A percentile compares a stretch with the other conserved stretches of the same genome.
These are phyloP conservation scores for Naganishia onofrii DNA, from an alignment of 768 basidiomycete species.

Conservation along the genomic window DNA sequence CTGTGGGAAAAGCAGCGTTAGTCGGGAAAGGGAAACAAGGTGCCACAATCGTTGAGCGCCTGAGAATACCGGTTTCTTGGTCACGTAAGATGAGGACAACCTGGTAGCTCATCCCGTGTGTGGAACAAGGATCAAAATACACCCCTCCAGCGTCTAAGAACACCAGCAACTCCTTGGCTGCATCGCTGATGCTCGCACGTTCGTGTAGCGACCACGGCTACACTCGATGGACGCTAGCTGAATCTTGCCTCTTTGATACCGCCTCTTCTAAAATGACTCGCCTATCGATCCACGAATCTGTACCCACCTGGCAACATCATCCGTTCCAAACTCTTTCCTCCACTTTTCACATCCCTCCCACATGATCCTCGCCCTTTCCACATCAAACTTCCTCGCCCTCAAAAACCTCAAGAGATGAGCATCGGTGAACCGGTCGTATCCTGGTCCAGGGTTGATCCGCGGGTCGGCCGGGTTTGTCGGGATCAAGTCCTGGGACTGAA, in stretches of 20 bases:
- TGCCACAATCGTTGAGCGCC: no score
- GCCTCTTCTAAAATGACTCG: conserved; percentile 64
- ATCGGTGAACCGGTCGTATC: conserved; percentile 52
- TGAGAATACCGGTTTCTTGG: neutral
- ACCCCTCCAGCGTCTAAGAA: no score
- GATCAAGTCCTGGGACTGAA: conserved; percentile 34
- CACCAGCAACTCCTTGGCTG: no score
- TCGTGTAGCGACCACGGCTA: no score
- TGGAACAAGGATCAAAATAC: no score
- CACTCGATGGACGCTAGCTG: no score
- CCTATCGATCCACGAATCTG: conserved; percentile 57
- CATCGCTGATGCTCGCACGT: no score
- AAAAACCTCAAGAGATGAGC: conserved; percentile 65
- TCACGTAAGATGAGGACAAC: neutral
- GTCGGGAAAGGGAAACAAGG: conserved; percentile 8
- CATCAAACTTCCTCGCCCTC: conserved; percentile 88
- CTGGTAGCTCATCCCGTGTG: no score
- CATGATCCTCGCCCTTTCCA: conserved; percentile 79
- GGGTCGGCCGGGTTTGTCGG: conserved; percentile 36
- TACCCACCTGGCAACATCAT: conserved; percentile 53
- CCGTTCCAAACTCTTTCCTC: conserved; percentile 70
- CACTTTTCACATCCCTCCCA: conserved; percentile 76
- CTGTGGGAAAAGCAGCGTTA: conserved; percentile 53
- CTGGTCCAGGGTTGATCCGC: conserved; percentile 35
- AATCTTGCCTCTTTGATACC: no score